Conservation (phyloP, 2,329 filamentous ascomycete species). For the Microsporum canis region DNA sequence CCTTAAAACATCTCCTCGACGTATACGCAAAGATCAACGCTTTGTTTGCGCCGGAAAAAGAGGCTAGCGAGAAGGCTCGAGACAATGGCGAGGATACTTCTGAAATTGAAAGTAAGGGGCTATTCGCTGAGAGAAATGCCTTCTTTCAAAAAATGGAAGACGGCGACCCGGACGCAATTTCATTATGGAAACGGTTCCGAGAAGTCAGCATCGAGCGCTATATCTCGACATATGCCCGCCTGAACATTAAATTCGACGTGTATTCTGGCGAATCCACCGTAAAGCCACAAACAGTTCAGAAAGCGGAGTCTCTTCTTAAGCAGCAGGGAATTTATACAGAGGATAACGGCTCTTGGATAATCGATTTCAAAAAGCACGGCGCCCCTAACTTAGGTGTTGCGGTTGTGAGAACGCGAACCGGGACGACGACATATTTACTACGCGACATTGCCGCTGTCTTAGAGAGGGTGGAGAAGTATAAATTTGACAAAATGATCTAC, state of each 20-base stretch:
- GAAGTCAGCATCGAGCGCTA: slow-evolving; percentile 57
- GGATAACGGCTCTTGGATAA: slow-evolving; percentile 59
- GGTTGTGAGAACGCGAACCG: slow-evolving; percentile 61
- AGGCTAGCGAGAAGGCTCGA: slow-evolving; percentile 49
- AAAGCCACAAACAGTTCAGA: slow-evolving; percentile 53
- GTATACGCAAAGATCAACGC: slow-evolving; percentile 67
- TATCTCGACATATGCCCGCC: slow-evolving; percentile 54
- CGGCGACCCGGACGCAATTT: slow-evolving; percentile 49
- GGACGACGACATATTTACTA: slow-evolving; percentile 66
- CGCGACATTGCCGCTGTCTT: slow-evolving; percentile 66
- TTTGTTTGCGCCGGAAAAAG: slow-evolving; percentile 53
- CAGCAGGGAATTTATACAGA: slow-evolving; percentile 56
- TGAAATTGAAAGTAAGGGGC: slow-evolving; percentile 34
- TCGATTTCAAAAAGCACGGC: slow-evolving; percentile 60
- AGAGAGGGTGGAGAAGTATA: slow-evolving; percentile 48
- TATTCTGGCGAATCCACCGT: slow-evolving; percentile 67
- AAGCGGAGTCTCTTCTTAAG: slow-evolving; percentile 50
- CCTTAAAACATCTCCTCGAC: slow-evolving; percentile 71
- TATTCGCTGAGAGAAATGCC: slow-evolving; percentile 34
- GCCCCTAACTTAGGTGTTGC: slow-evolving; percentile 58
- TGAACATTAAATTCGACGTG: slow-evolving; percentile 61
- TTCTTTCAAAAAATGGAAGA: slow-evolving; percentile 65
- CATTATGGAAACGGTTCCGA: slow-evolving; percentile 55
- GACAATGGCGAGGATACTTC: slow-evolving; percentile 27
- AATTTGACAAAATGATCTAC: slow-evolving; percentile 71